phyloP scores from a whole-genome alignment of 129 eudicot genomes.

The Helianthus annuus region DNA sequence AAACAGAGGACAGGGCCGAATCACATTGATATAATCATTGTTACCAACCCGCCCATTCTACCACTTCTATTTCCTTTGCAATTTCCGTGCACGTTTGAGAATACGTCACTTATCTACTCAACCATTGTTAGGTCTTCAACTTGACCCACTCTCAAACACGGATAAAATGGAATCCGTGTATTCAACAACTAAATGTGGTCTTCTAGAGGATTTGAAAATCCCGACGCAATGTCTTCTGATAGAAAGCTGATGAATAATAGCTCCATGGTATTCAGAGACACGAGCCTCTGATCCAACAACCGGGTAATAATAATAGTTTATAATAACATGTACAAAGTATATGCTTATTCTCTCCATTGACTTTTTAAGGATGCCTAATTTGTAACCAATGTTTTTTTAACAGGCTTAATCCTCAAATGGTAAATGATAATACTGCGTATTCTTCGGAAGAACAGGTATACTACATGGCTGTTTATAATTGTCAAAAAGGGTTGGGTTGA shows the following conservation, averaged over 20 bases:
- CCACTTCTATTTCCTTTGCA: neutral
- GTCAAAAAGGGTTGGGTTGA: neutral
- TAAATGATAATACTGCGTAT: slow-evolving; percentile 47
- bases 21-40: too few species aligned
- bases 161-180: slow-evolving; percentile 40
- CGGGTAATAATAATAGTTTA: slow-evolving; percentile 58
- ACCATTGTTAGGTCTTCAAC: slow-evolving; percentile 29
- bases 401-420: slow-evolving; percentile 55
- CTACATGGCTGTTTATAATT: slow-evolving; percentile 16
- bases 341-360: neutral
- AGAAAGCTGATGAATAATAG: slow-evolving; percentile 44
- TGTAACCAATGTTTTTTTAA: slow-evolving; percentile 3
- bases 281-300: slow-evolving; percentile 49
- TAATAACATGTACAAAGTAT: neutral
- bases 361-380: slow-evolving; percentile 6
- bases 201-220: slow-evolving; percentile 38
- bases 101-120: slow-evolving; percentile 21
- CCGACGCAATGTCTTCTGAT: slow-evolving; percentile 55
- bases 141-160: slow-evolving; percentile 18
- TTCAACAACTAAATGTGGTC: slow-evolving; percentile 38
- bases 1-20: too few species aligned
- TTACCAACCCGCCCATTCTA: neutral
- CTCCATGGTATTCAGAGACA: slow-evolving; percentile 40
- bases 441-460: slow-evolving; percentile 57
- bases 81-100: slow-evolving; percentile 1